Evolutionary conservation across 257 asterid genomes (phyloP), one percentile per base, ranked within the genome.

Genomic region (Lantana camara): DNA sequence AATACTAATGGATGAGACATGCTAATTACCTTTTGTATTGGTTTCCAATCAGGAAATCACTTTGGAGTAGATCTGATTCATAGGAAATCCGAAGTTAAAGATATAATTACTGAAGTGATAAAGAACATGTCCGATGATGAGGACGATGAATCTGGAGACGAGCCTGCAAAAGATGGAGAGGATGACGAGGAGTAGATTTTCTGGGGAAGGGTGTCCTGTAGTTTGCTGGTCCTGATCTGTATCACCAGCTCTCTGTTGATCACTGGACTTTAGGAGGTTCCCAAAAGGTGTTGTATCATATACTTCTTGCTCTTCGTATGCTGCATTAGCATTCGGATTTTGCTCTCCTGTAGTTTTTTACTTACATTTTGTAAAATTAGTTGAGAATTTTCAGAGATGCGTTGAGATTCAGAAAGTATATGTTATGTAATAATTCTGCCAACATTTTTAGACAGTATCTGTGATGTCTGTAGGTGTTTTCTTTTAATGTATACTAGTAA

Each of bases 1-100:
- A 35, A 35, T 16, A 11, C 2, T 37, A 12, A 51, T 50, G 20
- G 58, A 40, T 35, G 55, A 14, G 38, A 35, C 51, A 48, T 57
- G 60, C 67, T 82, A 17, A 75, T 40, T 27, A 1, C n/a, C n/a
- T 41, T 27, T 50, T 3, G 32, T 2, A 42, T 14, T 72, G 46
- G 45, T 13, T 78, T 62, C 44, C 16, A 13, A 51, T 48, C 72
- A 92, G 98, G 91, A 27, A 57, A 65, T 32, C 96, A 86, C 73
- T 89, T 89, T 12, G 87, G 68, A 46, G 58, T 71, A 52, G 91
- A 89, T 77, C 75, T 92, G 67, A 60, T 77, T 77, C 83, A 86
- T 74, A 79, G 89, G 70, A 92, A 92, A 77, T 47, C 83, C 11
- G 98, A 86, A 70, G 89, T 92, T 21, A 92, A 89, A 80, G 89